Evolutionary conservation across 1,284 basidiomycete genomes (phyloP).

Genomic region (Austroboletus niveus): DNA sequence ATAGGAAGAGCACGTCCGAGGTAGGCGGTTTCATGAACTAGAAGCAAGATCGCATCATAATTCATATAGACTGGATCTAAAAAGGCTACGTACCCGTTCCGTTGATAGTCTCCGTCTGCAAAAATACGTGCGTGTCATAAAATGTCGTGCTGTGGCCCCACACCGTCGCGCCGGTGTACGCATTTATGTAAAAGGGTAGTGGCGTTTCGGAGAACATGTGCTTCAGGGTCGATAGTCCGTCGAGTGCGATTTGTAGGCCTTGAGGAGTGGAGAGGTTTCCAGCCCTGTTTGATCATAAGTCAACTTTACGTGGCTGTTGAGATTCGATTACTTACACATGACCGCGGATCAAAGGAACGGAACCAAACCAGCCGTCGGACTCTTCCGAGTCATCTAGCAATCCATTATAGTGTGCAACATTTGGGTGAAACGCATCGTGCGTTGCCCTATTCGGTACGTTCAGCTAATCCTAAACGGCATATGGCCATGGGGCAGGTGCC

Average conservation of each 20-base stretch:
- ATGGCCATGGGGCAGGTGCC: background rate
- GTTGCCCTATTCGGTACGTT: constrained; percentile 2
- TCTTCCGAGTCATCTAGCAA: constrained; percentile 4
- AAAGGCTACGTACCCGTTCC: constrained; percentile 6
- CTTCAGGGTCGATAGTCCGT: constrained; percentile 7
- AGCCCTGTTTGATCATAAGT: background rate
- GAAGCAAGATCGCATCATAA: background rate
- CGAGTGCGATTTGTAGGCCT: constrained; percentile 1
- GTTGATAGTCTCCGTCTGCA: constrained; percentile 6
- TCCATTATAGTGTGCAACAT: constrained; percentile 13
- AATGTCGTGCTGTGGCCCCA: constrained; percentile 13
- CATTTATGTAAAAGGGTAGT: constrained; percentile 2
- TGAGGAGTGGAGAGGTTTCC: constrained; percentile 7
- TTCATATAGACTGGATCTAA: background rate
- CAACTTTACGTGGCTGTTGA: background rate
- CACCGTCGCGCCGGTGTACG: constrained; percentile 3
- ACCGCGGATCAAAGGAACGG: constrained; percentile 12
- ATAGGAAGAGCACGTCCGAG: constrained; percentile 10
- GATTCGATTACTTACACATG: constrained; percentile 5
- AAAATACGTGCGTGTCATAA: constrained; percentile 14
- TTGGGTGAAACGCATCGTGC: constrained; percentile 13
- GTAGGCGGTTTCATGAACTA: constrained; percentile 8
- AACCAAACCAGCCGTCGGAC: constrained; percentile 11
- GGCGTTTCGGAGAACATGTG: constrained; percentile 15
- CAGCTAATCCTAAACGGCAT: background rate